Percentiles rank a stretch among this genome's conserved stretches.
Evolutionary conservation across 2,329 filamentous ascomycete genomes (phyloP).

Genomic region (Calonectria montana): DNA sequence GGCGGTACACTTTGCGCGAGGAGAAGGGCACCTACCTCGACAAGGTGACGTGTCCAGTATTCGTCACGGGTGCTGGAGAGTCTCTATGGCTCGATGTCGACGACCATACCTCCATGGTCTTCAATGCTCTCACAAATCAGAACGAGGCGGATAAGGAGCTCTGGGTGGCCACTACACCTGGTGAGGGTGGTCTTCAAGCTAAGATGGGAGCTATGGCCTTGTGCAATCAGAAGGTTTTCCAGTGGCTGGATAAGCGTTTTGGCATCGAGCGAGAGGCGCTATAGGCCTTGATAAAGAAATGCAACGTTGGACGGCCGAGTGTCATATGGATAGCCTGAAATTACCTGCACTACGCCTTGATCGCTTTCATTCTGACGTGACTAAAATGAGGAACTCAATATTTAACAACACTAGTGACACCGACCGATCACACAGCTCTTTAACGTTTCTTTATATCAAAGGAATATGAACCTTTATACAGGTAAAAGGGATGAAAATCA

Average conservation of each 20-base stretch:
- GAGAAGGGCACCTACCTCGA: constrained; percentile 32
- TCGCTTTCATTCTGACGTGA: not conserved
- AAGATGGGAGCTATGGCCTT: constrained; percentile 39
- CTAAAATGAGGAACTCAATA: not conserved
- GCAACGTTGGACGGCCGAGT: not conserved
- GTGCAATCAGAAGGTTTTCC: constrained; percentile 34
- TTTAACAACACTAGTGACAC: no score
- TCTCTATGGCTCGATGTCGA: constrained; percentile 34
- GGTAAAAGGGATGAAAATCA: no score
- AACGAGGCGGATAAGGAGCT: constrained; percentile 29
- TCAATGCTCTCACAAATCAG: constrained; percentile 21
- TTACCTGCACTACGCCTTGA: not conserved
- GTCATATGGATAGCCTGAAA: not conserved
- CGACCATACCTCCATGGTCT: constrained; percentile 26
- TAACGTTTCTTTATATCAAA: no score
- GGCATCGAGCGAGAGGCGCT: constrained; percentile 18
- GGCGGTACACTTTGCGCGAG: constrained; percentile 27
- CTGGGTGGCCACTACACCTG: constrained; percentile 31
- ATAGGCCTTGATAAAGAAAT: not conserved
- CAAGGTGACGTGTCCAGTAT: constrained; percentile 41
- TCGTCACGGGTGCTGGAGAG: constrained; percentile 41
- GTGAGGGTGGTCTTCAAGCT: constrained; percentile 36
- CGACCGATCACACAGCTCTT: no score
- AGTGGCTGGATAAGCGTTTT: constrained; percentile 37
- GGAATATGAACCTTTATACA: no score